phyloP scores from a whole-genome alignment of 345 rosid genomes.

The Rubroshorea leprosula region DNA sequence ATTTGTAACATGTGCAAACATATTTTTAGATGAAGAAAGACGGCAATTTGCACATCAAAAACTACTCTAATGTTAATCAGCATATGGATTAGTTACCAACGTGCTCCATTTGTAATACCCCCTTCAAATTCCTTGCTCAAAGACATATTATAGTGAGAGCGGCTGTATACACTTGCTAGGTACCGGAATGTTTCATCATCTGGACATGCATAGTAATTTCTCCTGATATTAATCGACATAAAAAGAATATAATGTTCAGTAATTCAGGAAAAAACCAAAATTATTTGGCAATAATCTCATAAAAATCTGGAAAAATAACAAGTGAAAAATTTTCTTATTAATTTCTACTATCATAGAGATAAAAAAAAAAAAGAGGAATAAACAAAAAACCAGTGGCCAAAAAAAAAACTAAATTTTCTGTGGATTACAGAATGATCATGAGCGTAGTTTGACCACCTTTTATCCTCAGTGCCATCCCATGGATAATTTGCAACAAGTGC shows the following conservation, averaged over 20 bases:
- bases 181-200: slow-evolving; percentile 81
- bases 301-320: background rate
- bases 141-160: slow-evolving; percentile 86
- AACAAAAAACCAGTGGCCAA: slow-evolving; percentile 4
- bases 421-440: slow-evolving; percentile 3
- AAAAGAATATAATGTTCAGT: slow-evolving; percentile 9
- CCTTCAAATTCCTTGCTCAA: slow-evolving; percentile 78
- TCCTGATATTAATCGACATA: slow-evolving; percentile 45
- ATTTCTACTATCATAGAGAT: no score
- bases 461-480: slow-evolving; percentile 87
- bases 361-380: background rate
- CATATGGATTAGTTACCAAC: slow-evolving; percentile 45
- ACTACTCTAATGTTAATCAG: slow-evolving; percentile 2
- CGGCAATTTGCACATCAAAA: slow-evolving; percentile 3
- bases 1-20: background rate
- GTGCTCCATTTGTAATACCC: slow-evolving; percentile 95
- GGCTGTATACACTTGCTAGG: slow-evolving; percentile 77
- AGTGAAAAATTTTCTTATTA: no score
- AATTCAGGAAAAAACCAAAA: background rate
- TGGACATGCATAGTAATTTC: slow-evolving; percentile 72
- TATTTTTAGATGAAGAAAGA: background rate
- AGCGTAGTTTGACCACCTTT: slow-evolving; percentile 36
- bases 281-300: slow-evolving; percentile 1
- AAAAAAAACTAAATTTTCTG: background rate
- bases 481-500: slow-evolving; percentile 97